A percentile compares a stretch with the other conserved stretches of the same genome.
phyloP scores from a whole-genome alignment of 164 flowering plant species.

The Malania oleifera region DNA sequence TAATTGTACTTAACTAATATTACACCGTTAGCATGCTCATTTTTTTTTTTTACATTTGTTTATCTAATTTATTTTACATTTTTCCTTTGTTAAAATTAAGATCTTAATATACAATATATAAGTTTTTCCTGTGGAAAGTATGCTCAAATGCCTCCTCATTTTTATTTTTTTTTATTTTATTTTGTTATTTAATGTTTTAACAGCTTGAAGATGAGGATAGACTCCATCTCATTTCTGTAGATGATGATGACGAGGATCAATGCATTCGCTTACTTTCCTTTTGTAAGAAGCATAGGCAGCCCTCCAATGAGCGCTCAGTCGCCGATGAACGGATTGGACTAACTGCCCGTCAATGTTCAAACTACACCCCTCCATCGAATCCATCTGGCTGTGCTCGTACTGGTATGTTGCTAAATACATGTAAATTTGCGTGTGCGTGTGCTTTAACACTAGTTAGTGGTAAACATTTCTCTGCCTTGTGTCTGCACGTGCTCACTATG shows the following conservation, averaged over 20 bases:
- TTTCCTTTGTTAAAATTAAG: too few relatives aligned
- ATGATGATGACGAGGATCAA: constrained; percentile 86
- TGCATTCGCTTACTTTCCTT: constrained; percentile 87
- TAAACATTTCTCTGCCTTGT: too few relatives aligned
- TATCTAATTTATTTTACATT: too few relatives aligned
- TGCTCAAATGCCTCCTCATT: constrained; percentile 1
- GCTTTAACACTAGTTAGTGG: too few relatives aligned
- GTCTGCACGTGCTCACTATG: too few relatives aligned
- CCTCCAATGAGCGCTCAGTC: constrained; percentile 53
- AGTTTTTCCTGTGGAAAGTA: not conserved
- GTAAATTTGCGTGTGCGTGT: too few relatives aligned
- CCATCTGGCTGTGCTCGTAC: constrained; percentile 94
- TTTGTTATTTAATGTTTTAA: constrained; percentile 7
- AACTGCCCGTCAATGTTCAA: constrained; percentile 31
- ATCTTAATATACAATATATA: too few relatives aligned
- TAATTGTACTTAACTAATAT: too few relatives aligned
- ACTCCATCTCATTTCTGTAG: constrained; percentile 58
- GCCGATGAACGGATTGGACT: constrained; percentile 38
- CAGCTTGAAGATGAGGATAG: constrained; percentile 93
- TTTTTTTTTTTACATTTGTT: too few relatives aligned
- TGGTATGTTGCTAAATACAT: too few relatives aligned
- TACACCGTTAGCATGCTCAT: too few relatives aligned
- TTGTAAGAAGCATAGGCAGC: constrained; percentile 88
- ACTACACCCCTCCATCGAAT: constrained; percentile 65
- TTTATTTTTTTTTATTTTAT: constrained; percentile 4